Conservation (phyloP, 768 basidiomycete species). For the Tylopilus plumbeoviolaceoides region DNA sequence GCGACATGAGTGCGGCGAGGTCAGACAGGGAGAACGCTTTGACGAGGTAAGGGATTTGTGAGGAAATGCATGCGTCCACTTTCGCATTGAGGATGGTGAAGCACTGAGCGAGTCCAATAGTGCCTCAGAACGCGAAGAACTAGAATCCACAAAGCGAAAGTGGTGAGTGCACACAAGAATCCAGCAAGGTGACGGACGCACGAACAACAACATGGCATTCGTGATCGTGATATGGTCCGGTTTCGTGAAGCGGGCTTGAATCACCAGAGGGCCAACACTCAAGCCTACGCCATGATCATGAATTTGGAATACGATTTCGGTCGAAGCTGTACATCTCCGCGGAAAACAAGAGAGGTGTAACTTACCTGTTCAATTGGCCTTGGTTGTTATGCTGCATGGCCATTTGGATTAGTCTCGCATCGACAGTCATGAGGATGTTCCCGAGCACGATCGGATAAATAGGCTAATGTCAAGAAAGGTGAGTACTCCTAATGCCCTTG, state of each 20-base stretch:
- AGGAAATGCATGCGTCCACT: conserved; percentile 33
- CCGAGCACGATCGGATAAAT: conserved; percentile 40
- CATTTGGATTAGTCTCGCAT: conserved; percentile 41
- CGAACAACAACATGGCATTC: conserved; percentile 43
- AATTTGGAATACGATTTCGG: conserved; percentile 26
- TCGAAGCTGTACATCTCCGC: not conserved
- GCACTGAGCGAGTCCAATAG: conserved; percentile 51
- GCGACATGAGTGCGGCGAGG: conserved; percentile 21
- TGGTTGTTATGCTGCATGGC: conserved; percentile 38
- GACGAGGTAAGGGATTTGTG: conserved; percentile 17
- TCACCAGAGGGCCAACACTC: conserved; percentile 33
- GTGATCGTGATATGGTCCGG: conserved; percentile 40
- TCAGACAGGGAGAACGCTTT: conserved; percentile 31
- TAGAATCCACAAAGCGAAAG: conserved; percentile 11
- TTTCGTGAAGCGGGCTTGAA: conserved; percentile 45
- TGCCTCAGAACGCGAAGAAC: conserved; percentile 49
- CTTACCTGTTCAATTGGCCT: conserved; percentile 34
- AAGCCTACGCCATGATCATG: conserved; percentile 44
- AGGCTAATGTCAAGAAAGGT: conserved; percentile 28
- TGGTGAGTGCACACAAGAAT: not conserved
- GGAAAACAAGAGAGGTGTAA: not conserved
- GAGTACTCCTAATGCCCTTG: not conserved
- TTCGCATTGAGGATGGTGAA: conserved; percentile 44
- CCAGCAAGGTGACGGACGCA: conserved; percentile 20
- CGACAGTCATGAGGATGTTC: conserved; percentile 34